Percentiles rank a stretch among this genome's conserved stretches.
Evolutionary conservation across 768 basidiomycete genomes (phyloP).

Genomic region (Lentinula edodes): DNA sequence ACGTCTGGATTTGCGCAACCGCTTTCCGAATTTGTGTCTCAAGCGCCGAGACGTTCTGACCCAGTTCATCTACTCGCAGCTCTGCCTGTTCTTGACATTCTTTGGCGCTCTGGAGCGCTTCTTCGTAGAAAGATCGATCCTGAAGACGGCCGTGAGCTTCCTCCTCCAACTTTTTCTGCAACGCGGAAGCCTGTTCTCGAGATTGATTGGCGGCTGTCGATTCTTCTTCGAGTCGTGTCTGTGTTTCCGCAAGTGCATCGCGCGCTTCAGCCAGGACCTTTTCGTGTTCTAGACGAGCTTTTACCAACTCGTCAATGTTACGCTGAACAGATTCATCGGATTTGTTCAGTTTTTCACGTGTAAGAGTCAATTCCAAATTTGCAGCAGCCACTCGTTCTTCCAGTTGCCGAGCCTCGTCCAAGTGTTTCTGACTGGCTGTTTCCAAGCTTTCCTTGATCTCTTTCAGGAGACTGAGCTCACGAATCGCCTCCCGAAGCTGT

Average conservation of each 20-base stretch:
- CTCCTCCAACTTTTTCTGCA: slow-evolving; percentile 26
- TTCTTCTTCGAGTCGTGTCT: not conserved
- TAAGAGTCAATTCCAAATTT: slow-evolving; percentile 15
- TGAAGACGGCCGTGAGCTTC: slow-evolving; percentile 26
- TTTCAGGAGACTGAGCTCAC: slow-evolving; percentile 14
- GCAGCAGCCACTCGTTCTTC: slow-evolving; percentile 19
- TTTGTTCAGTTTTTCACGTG: slow-evolving; percentile 10
- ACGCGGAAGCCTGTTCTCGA: slow-evolving; percentile 27
- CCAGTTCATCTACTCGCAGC: slow-evolving; percentile 27
- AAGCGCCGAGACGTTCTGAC: slow-evolving; percentile 27
- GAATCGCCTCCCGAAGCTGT: slow-evolving; percentile 14
- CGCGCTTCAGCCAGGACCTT: slow-evolving; percentile 15
- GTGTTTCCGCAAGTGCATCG: slow-evolving; percentile 12
- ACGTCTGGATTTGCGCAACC: slow-evolving; percentile 24
- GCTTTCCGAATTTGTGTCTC: slow-evolving; percentile 37
- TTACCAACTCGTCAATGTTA: slow-evolving; percentile 11
- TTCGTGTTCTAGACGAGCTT: slow-evolving; percentile 14
- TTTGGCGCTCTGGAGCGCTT: slow-evolving; percentile 23
- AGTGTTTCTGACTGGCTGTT: slow-evolving; percentile 11
- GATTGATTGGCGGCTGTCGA: slow-evolving; percentile 16
- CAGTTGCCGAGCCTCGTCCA: slow-evolving; percentile 15
- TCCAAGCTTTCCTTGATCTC: slow-evolving; percentile 11
- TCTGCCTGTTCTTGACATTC: slow-evolving; percentile 24
- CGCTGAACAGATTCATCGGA: slow-evolving; percentile 20
- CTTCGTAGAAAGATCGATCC: slow-evolving; percentile 26